A percentile compares a stretch with the other conserved stretches of the same genome.
phyloP scores from a whole-genome alignment of 2,329 filamentous ascomycete genomes.

The Penicillium sp. region DNA sequence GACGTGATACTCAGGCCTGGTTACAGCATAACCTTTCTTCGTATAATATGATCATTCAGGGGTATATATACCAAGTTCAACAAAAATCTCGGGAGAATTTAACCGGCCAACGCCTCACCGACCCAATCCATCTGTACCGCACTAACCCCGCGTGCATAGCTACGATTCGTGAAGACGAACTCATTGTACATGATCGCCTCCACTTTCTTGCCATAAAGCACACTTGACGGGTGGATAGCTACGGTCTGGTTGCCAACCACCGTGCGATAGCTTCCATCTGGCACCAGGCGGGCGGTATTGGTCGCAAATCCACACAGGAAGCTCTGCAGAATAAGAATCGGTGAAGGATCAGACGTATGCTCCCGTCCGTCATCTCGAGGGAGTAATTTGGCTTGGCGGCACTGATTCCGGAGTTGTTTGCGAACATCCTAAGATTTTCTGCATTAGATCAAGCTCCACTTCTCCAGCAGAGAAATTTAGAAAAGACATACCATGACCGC shows the following conservation, averaged over 20 bases:
- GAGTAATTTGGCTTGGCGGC: conserved; percentile 48
- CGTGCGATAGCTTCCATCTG: conserved; percentile 62
- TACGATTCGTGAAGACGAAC: conserved; percentile 64
- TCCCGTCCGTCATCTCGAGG: conserved; percentile 24
- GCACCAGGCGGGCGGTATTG: conserved; percentile 60
- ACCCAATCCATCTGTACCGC: conserved; percentile 63
- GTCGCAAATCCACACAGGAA: conserved; percentile 58
- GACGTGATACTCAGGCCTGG: background rate
- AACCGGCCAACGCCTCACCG: conserved; percentile 47
- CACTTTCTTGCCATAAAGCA: conserved; percentile 58
- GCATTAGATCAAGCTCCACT: conserved; percentile 4
- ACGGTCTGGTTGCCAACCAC: conserved; percentile 61
- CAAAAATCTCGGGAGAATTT: conserved; percentile 3
- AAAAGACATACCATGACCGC: conserved; percentile 54
- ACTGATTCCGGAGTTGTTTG: conserved; percentile 60
- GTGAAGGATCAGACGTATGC: conserved; percentile 35
- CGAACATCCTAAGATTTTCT: conserved; percentile 50
- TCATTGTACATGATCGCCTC: conserved; percentile 65
- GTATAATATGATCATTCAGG: conserved; percentile 1
- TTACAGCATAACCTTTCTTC: background rate
- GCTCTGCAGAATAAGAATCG: conserved; percentile 54
- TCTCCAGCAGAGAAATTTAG: background rate
- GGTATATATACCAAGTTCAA: conserved; percentile 12
- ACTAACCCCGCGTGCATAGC: conserved; percentile 62
- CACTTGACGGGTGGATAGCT: conserved; percentile 61